Evolutionary conservation across 371 early-diverging fungal species (phyloP), one percentile per base, ranked within the genome.

Genomic region (Apophysomyces elegans): DNA sequence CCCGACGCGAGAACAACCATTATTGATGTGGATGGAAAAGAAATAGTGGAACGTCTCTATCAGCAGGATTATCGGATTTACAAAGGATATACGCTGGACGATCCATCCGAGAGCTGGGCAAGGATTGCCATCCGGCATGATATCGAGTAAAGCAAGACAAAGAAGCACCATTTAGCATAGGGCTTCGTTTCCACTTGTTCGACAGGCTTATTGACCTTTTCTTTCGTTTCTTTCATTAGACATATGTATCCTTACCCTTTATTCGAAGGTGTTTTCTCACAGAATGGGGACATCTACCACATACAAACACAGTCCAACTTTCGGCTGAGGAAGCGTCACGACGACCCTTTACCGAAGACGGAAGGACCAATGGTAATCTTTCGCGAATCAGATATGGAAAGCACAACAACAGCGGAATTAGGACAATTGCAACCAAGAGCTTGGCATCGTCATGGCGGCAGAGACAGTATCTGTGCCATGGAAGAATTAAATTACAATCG

Each of bases 191-290:
- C 2, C 32, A 26, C 2, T 26, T 26, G 2, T 26, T 26, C 32
- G 32, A 26, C 32, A 26, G 32, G 2, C 32, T 26, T 0, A 26
- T 26, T 26, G 32, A 56, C 39, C 16, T 46, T 56, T 39, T 59
- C 6, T 35, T 39, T n/a, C 18, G 5, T 37, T 14, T 66, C 16
- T 37, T 8, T 59, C 8, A 37, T 58, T 57, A 37, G 12, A 41
- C 37, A 50, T 59, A 66, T 61, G 61, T 60, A 66, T 56, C 65
- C 74, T 38, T 69, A 74, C 46, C 72, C 86, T 4, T 69, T 86
- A 0, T 65, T 92, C 21, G 84, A 91, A 63, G 94, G 93, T 2
- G 79, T 84, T 21, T 93, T 92, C 68, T 67, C 72, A 45, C 66
- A 77, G 0, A 46, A 70, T 13, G 85, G 78, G 0, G 90, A 88